Percentiles rank a stretch among this genome's conserved stretches.
Evolutionary conservation across 2,329 filamentous ascomycete genomes (phyloP).

Genomic region (Monosporascus sp.): DNA sequence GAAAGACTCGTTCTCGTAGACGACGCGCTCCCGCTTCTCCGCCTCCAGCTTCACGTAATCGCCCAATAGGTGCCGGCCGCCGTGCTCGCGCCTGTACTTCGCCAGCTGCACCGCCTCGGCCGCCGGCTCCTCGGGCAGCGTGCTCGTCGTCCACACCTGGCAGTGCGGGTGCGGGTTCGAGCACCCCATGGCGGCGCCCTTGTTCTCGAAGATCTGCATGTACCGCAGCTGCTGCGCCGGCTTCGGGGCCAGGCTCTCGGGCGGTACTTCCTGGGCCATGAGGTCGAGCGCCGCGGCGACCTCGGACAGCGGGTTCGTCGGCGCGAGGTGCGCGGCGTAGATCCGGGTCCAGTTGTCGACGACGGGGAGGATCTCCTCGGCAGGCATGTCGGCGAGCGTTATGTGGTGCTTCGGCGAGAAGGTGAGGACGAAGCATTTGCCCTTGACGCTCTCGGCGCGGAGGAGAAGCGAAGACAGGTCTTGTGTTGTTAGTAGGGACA

Average conservation of each 20-base stretch:
- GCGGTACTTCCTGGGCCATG: slow-evolving; percentile 29
- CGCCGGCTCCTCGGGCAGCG: slow-evolving; percentile 80
- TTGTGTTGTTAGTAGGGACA: slow-evolving; percentile 25
- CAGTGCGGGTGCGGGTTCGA: slow-evolving; percentile 98
- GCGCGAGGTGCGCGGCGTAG: slow-evolving; percentile 75
- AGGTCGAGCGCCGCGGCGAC: slow-evolving; percentile 35
- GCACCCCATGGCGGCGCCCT: slow-evolving; percentile 95
- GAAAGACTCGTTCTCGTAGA: slow-evolving; percentile 83
- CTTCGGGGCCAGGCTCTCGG: slow-evolving; percentile 34
- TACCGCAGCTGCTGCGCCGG: slow-evolving; percentile 80
- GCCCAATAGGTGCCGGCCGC: slow-evolving; percentile 68
- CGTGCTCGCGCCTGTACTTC: slow-evolving; percentile 70
- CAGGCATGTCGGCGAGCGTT: slow-evolving; percentile 84
- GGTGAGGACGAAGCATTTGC: slow-evolving; percentile 94
- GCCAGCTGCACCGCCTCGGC: slow-evolving; percentile 73
- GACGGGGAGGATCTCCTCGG: slow-evolving; percentile 71
- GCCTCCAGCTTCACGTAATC: slow-evolving; percentile 85
- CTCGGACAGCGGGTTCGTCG: slow-evolving; percentile 57
- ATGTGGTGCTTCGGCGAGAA: slow-evolving; percentile 88
- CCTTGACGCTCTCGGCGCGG: slow-evolving; percentile 78
- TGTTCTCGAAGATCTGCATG: slow-evolving; percentile 99
- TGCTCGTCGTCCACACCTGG: slow-evolving; percentile 92
- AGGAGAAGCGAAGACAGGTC: slow-evolving; percentile 72
- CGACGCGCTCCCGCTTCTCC: slow-evolving; percentile 75
- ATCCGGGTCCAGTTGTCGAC: slow-evolving; percentile 89